Base-by-base conservation (phyloP, 192 early-diverging fungal species). In the Dimargaris xerosporica region DNA sequence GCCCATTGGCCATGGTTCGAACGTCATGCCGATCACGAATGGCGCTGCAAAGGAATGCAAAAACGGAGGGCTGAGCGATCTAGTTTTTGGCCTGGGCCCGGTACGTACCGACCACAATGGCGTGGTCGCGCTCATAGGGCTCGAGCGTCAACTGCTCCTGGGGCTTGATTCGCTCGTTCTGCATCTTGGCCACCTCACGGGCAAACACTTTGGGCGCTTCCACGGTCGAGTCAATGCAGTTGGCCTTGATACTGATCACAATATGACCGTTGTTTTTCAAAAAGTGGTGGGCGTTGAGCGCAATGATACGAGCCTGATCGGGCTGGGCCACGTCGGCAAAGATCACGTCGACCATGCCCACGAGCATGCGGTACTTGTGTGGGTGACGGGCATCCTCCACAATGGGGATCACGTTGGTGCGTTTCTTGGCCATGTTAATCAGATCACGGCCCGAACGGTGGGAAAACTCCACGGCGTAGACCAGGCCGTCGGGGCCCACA, bases 391-490 rank as follows among this genome's bases (percentile, higher is more conserved):
- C 93, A 76, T 99, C 96, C 78, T 99, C 96, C 69, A 99, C 93
- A 65, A 99, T 99, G 47, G 96, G 94, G 65, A 97, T 92, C 41
- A 97, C 90, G 75, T 97, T 99, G 69, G 93, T 97, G 65, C 94
- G 90, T 85, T 99, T 99, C 86, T 99, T 99, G 73, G 96, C 96
- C 85, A 97, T 90, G 82, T 95, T 97, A 79, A 99, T 97, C 65
- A 99, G 80, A 67, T 99, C 96, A 76, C 96, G 93, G 46, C 96
- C 96, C 25, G 93, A 87, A 63, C 96, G 86, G 84, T 97, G 94
- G 64, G 96, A 97, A 80, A 99, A 99, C 71, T 99, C 96, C 66
- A 99, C 96, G 44, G 91, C 96, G 75, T 97, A 99, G 54, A 99
- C 96, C 47, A 91, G 82, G 70, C 96, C 96, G 67, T 90, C 85